Evolutionary conservation across 352 stramenopile genomes (phyloP), one percentile per base, ranked within the genome.

Genomic region (Phytophthora constricta): DNA sequence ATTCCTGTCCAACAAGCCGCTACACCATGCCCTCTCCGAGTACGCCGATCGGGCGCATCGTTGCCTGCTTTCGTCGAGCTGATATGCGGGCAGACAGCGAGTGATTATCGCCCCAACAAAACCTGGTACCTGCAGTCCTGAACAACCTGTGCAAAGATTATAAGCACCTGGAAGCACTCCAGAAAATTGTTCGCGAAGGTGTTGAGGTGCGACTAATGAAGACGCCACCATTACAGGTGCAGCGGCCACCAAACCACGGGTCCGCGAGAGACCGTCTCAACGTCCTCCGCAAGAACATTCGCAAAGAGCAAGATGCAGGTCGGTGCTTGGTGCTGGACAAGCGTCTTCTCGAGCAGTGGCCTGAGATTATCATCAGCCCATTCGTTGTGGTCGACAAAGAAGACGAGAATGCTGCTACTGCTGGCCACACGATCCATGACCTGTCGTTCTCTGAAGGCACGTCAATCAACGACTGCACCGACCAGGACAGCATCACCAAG

Each of bases 291-390:
- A 62, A 62, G 41, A 62, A 62, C 41, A 62, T 62, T 8, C 9
- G 54, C 13, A 62, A 53, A 23, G 54, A 62, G 5, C 41, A 62
- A 53, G 54, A 62, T 20, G 54, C 39, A 16, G 17, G 54, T 4
- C 54, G 54, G 2, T 53, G 41, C 3, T 25, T 62, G n/a, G 54
- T 62, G 0, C 54, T 62, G 3, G 54, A 62, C 33, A 19, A 11
- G n/a, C 25, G 45, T 20, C 25, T 62, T 27, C 54, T 62, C 16
- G 1, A 39, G 26, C 49, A 33, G 7, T 56, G 49, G 27, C 49
- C 28, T 10, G 49, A 56, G 49, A 3, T 46, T 4, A 14, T 46
- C 17, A 46, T 56, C 28, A 46, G 28, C 31, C 28, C 49, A 14
- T 56, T 46, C n/a, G 49, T 0, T n/a, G 41, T 62, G 11, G 42